These are phyloP conservation scores for Alternaria sp. DNA, from an alignment of 2,329 filamentous ascomycete species.

Conservation along the genomic window DNA sequence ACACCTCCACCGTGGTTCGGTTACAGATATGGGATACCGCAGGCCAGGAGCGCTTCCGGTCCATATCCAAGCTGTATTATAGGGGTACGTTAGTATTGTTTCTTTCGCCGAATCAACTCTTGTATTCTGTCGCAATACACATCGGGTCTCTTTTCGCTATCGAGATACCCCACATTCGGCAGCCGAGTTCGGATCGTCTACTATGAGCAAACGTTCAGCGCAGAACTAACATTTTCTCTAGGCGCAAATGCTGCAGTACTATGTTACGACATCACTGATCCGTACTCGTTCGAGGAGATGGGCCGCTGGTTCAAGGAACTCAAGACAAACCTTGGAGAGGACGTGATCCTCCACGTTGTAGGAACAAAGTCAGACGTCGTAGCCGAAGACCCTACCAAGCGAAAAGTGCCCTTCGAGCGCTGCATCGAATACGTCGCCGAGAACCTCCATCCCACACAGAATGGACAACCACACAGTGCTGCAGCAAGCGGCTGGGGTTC, in stretches of 20 bases:
- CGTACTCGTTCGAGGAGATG: constrained; percentile 87
- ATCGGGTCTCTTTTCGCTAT: neutral
- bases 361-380: constrained; percentile 83
- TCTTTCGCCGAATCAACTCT: constrained; percentile 1
- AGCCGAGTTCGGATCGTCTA: neutral
- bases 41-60: constrained; percentile 93
- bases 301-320: constrained; percentile 88
- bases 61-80: constrained; percentile 95
- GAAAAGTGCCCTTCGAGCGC: constrained; percentile 90
- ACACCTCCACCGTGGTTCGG: constrained; percentile 85
- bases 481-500: constrained; percentile 34
- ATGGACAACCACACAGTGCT: constrained; percentile 22
- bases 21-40: constrained; percentile 97
- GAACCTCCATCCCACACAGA: constrained; percentile 77
- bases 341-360: constrained; percentile 90
- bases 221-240: constrained; percentile 14
- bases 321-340: constrained; percentile 74
- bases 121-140: neutral
- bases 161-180: neutral
- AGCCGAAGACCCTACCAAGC: constrained; percentile 75
- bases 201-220: neutral
- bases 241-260: constrained; percentile 92
- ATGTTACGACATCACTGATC: constrained; percentile 92
- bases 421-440: constrained; percentile 96
- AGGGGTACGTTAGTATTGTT: constrained; percentile 54